Evolutionary conservation across 257 asterid species (phyloP).

Genomic region (Scutellaria galericulata): DNA sequence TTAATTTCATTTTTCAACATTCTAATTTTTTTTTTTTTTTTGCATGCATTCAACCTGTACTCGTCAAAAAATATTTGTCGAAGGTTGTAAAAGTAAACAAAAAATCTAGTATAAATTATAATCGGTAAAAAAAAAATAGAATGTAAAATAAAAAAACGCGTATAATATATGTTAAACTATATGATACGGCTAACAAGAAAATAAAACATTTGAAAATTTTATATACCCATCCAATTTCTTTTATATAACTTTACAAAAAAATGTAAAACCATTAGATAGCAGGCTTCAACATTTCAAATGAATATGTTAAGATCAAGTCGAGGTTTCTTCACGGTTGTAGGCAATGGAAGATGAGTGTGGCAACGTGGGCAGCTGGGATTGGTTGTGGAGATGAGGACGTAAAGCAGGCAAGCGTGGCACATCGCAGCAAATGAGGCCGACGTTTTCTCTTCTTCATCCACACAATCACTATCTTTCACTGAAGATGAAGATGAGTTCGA

Average conservation of each 20-base stretch:
- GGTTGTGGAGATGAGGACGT: constrained; percentile 44
- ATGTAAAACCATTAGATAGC: constrained; percentile 20
- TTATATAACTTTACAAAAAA: constrained; percentile 53
- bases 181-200: no score
- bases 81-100: no score
- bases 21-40: no score
- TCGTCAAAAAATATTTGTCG: no score
- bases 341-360: constrained; percentile 42
- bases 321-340: constrained; percentile 43
- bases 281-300: constrained; percentile 35
- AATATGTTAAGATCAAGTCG: constrained; percentile 54
- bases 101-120: no score
- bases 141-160: no score
- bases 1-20: no score
- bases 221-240: not conserved
- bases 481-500: constrained; percentile 73
- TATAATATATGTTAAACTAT: no score
- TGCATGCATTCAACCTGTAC: no score
- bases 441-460: constrained; percentile 32
- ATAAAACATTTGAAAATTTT: no score
- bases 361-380: constrained; percentile 56
- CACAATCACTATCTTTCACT: constrained; percentile 39
- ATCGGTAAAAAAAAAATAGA: no score
- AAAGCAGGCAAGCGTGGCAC: constrained; percentile 50
- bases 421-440: constrained; percentile 45